phyloP scores from a whole-genome alignment of 176 grass and related monocot species.

The Phoenix roebelenii region DNA sequence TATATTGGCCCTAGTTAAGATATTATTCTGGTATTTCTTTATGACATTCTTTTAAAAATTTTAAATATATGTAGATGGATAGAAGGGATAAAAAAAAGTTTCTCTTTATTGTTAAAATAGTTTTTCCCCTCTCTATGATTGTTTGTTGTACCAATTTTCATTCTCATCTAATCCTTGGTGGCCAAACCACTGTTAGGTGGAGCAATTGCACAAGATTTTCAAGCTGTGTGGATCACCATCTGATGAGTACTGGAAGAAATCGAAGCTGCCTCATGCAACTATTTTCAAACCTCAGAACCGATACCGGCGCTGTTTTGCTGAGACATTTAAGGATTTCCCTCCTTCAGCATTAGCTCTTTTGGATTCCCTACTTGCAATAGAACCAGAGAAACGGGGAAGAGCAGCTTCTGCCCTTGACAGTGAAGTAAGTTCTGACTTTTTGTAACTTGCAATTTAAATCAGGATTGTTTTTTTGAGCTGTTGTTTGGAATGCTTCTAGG shows the following conservation, averaged over 20 bases:
- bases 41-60: too few species aligned
- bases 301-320: slow-evolving; percentile 42
- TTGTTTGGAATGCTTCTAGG: too few species aligned
- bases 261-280: slow-evolving; percentile 52
- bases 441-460: too few species aligned
- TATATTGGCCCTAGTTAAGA: too few species aligned
- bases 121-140: background rate
- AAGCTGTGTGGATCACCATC: slow-evolving; percentile 82
- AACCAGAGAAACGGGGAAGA: slow-evolving; percentile 41
- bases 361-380: slow-evolving; percentile 61
- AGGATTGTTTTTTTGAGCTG: too few species aligned
- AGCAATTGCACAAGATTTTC: slow-evolving; percentile 87
- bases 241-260: slow-evolving; percentile 65
- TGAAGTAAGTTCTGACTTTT: slow-evolving; percentile 19
- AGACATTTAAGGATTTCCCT: slow-evolving; percentile 60
- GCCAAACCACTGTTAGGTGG: slow-evolving; percentile 29
- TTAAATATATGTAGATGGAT: too few species aligned
- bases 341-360: slow-evolving; percentile 37
- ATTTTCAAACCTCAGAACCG: slow-evolving; percentile 69
- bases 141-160: background rate
- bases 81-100: too few species aligned
- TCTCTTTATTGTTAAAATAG: background rate
- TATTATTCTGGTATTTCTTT: too few species aligned
- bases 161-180: background rate
- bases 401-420: slow-evolving; percentile 38